phyloP scores from a whole-genome alignment of 2,329 filamentous ascomycete species.

The Pseudofabraea citricarpa region DNA sequence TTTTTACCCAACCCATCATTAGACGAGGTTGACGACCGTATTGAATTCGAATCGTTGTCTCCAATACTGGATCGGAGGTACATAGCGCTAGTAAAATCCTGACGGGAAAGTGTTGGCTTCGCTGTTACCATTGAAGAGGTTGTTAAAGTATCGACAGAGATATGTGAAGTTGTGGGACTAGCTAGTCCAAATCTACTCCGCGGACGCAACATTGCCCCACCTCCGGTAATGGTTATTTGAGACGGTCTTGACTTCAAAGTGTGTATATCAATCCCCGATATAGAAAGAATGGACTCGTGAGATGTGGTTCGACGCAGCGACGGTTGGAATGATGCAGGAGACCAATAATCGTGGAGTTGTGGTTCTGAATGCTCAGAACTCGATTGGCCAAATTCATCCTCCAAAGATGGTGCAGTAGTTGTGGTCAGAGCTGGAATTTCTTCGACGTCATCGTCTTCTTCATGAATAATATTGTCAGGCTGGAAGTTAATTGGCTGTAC shows the following conservation, averaged over 20 bases:
- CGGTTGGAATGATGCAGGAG: constrained; percentile 31
- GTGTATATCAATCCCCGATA: constrained; percentile 86
- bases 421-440: constrained; percentile 19
- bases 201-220: constrained; percentile 41
- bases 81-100: constrained; percentile 43
- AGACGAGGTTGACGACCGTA: constrained; percentile 23
- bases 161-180: constrained; percentile 25
- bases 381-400: constrained; percentile 17
- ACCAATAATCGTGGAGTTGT: constrained; percentile 13
- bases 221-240: constrained; percentile 56
- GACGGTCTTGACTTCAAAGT: constrained; percentile 71
- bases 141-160: constrained; percentile 49
- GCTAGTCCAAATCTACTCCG: constrained; percentile 41
- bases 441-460: constrained; percentile 28
- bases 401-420: constrained; percentile 14
- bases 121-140: constrained; percentile 50
- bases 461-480: constrained; percentile 27
- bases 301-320: constrained; percentile 64
- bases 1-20: constrained; percentile 40
- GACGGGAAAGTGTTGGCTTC: constrained; percentile 46
- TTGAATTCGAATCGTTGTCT: constrained; percentile 28
- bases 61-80: constrained; percentile 53
- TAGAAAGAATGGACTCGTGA: constrained; percentile 84
- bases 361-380: constrained; percentile 16
- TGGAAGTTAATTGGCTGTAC: constrained; percentile 28